phyloP scores from a whole-genome alignment of 768 basidiomycete genomes.

The Hypsizygus marmoreus region DNA sequence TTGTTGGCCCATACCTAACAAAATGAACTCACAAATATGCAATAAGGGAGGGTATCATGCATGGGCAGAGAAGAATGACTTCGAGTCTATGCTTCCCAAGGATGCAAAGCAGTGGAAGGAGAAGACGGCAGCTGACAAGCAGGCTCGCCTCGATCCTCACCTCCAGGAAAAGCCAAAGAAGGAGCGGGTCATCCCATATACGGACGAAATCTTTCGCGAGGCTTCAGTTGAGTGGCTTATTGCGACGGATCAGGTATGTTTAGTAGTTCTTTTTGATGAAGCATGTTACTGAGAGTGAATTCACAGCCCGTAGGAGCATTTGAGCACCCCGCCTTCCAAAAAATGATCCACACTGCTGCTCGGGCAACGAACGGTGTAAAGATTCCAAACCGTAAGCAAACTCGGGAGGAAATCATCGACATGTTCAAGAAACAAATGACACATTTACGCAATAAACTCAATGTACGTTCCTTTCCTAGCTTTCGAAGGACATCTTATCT shows the following conservation, averaged over 20 bases:
- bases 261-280: no score
- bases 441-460: neutral
- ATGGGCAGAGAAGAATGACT: constrained; percentile 23
- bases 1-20: neutral
- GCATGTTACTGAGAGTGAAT: no score
- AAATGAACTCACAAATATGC: neutral
- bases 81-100: constrained; percentile 28
- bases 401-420: constrained; percentile 22
- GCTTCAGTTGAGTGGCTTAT: constrained; percentile 34
- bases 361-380: no score
- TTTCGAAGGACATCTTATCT: neutral
- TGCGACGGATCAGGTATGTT: constrained; percentile 32
- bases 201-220: constrained; percentile 24
- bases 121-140: constrained; percentile 5
- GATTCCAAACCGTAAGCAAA: constrained; percentile 26
- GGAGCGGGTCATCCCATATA: constrained; percentile 24
- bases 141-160: constrained; percentile 21
- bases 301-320: no score
- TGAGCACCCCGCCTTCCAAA: constrained; percentile 29
- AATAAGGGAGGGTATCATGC: constrained; percentile 19
- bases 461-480: neutral
- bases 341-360: constrained; percentile 34
- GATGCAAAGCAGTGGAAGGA: constrained; percentile 17
- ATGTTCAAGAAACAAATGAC: constrained; percentile 18
- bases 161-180: constrained; percentile 15